Evolutionary conservation across 148 eudicot species (phyloP), one percentile per base, ranked within the genome.

Genomic region (Vaccinium myrtillus): DNA sequence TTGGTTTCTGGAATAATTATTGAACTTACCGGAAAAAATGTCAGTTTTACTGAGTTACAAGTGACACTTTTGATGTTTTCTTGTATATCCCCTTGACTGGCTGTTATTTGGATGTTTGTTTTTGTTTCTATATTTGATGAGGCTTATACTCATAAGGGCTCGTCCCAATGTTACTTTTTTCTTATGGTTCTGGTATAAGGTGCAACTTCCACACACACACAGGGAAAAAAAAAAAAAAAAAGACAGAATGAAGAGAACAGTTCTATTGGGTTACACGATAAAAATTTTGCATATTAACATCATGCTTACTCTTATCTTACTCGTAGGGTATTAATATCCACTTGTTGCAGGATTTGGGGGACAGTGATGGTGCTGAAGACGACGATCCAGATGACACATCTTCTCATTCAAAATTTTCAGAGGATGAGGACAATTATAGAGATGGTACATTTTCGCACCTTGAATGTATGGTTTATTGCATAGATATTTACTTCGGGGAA

Each of bases 291-390:
- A 48, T 67, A 46, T 81, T 67, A 11, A 25, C 65, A 27, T 67
- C 49, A 81, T 48, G 39, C 4, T 4, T 15, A 46, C 50, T 67
- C 14, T 10, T 49, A 13, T 67, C 23, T 27, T 50, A 16, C 30
- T 43, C 12, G 12, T 49, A 10, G 54, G 2, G 13, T 54, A 73
- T 13, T 76, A n/a, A 11, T 25, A 39, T 65, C 75, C 48, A 50
- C 81, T 59, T 83, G 69, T 74, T 80, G 77, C 90, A 94, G 94
- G 92, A 85, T 84, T 82, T 75, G 1, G 92, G 84, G 84, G 95
- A 90, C 55, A 87, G 88, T 83, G 89, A 84, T 15, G 84, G 85
- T 81, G 83, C 74, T 81, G 94, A 90, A 73, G 89, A 89, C 71
- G 90, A 84, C 7, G 85, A 87, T 80, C 78, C 73, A 63, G 89